These are phyloP conservation scores for Alternaria rosae DNA, from an alignment of 2,329 filamentous ascomycete species.

Conservation along the genomic window DNA sequence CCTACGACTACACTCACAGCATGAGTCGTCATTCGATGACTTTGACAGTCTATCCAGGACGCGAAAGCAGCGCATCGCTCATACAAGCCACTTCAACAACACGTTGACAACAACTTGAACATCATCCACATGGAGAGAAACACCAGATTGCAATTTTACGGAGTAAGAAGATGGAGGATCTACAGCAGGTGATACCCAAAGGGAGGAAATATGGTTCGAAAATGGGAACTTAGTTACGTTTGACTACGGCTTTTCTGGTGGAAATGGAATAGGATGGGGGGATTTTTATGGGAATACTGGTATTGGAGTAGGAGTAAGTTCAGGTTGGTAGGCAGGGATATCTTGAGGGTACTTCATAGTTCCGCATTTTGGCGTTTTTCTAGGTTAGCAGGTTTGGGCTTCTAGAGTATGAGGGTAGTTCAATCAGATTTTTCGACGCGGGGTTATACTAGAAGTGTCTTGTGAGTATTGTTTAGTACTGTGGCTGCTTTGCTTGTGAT, in stretches of 20 bases:
- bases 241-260: not conserved
- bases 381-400: too few relatives aligned
- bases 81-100: not conserved
- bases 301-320: not conserved
- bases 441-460: not conserved
- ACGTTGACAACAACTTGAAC: not conserved
- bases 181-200: not conserved
- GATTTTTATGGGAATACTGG: not conserved
- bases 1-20: slow-evolving; percentile 20
- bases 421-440: not conserved
- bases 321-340: not conserved
- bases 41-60: not conserved
- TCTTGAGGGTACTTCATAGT: not conserved
- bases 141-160: not conserved
- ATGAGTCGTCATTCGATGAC: not conserved
- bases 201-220: not conserved
- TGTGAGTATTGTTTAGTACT: not conserved
- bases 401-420: not conserved
- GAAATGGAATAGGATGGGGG: not conserved
- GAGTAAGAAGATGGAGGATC: not conserved
- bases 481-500: not conserved
- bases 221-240: not conserved
- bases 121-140: not conserved
- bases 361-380: not conserved
- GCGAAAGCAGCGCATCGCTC: not conserved